These are phyloP conservation scores for Rosa chinensis DNA, from an alignment of 306 rosid genomes.

Conservation along the genomic window DNA sequence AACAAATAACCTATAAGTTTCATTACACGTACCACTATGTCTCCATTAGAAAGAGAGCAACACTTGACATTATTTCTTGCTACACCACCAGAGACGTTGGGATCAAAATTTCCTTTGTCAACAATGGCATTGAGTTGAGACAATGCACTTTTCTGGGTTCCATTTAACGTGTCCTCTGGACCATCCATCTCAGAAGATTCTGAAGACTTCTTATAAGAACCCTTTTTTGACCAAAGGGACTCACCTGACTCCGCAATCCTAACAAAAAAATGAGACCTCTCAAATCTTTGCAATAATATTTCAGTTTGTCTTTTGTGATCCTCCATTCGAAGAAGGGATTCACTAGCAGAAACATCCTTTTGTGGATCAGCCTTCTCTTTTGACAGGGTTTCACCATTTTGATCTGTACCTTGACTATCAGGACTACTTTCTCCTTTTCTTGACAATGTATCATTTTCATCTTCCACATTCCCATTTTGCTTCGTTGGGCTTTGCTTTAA, in stretches of 20 bases:
- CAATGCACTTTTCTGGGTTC: slow-evolving; percentile 35
- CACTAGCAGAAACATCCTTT: slow-evolving; percentile 50
- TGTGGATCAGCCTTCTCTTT: slow-evolving; percentile 32
- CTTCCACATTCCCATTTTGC: slow-evolving; percentile 50
- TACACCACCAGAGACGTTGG: slow-evolving; percentile 68
- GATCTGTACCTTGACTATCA: slow-evolving; percentile 36
- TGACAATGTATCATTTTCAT: slow-evolving; percentile 34
- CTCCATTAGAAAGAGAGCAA: slow-evolving; percentile 83
- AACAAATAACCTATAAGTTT: slow-evolving; percentile 25
- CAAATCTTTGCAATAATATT: slow-evolving; percentile 62
- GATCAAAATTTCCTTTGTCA: slow-evolving; percentile 79
- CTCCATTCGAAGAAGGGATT: slow-evolving; percentile 68
- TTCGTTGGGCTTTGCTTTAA: slow-evolving; percentile 45
- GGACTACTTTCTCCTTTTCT: slow-evolving; percentile 45
- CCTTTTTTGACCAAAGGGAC: slow-evolving; percentile 78
- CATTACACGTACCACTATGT: slow-evolving; percentile 83
- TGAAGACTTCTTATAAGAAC: slow-evolving; percentile 28
- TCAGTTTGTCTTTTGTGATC: slow-evolving; percentile 65
- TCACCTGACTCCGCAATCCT: slow-evolving; percentile 78
- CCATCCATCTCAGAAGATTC: slow-evolving; percentile 35
- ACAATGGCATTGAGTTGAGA: slow-evolving; percentile 53
- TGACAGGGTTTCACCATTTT: slow-evolving; percentile 46
- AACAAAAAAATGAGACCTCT: slow-evolving; percentile 89
- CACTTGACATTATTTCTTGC: slow-evolving; percentile 80
- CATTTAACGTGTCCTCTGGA: slow-evolving; percentile 28